Conservation (phyloP, 495 filamentous ascomycete genomes). For the Physcia stellaris region DNA sequence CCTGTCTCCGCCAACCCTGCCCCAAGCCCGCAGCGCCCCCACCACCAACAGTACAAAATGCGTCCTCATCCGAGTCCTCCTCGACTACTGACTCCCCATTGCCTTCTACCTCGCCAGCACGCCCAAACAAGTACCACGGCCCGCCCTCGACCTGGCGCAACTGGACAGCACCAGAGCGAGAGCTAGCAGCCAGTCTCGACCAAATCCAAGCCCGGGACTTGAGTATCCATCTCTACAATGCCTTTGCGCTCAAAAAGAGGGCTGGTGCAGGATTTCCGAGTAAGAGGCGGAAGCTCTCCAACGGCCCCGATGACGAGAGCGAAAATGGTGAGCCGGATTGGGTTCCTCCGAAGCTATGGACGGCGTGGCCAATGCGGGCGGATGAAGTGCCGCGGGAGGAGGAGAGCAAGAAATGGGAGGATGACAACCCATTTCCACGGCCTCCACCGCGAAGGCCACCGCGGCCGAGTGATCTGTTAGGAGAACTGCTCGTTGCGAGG, state of each 20-base stretch:
- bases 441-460: conserved; percentile 30
- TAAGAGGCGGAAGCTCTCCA: conserved; percentile 11
- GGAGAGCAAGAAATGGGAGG: conserved; percentile 27
- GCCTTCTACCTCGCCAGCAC: conserved; percentile 6
- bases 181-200: conserved; percentile 41
- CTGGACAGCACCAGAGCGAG: conserved; percentile 44
- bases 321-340: conserved; percentile 19
- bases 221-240: conserved; percentile 64
- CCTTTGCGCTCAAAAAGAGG: conserved; percentile 43
- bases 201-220: conserved; percentile 46
- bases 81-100: too few relatives aligned
- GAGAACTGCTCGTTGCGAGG: conserved; percentile 50
- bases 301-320: not conserved
- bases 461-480: conserved; percentile 42
- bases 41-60: too few relatives aligned
- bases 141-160: conserved; percentile 42
- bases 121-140: conserved; percentile 42
- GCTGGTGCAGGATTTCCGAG: conserved; percentile 15
- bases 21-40: too few relatives aligned
- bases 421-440: conserved; percentile 25
- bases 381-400: conserved; percentile 43
- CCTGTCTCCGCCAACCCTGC: too few relatives aligned
- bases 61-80: too few relatives aligned
- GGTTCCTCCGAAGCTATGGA: conserved; percentile 45
- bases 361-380: conserved; percentile 61